These are phyloP conservation scores for Mucuna pruriens DNA, from an alignment of 306 rosid genomes.

Conservation along the genomic window DNA sequence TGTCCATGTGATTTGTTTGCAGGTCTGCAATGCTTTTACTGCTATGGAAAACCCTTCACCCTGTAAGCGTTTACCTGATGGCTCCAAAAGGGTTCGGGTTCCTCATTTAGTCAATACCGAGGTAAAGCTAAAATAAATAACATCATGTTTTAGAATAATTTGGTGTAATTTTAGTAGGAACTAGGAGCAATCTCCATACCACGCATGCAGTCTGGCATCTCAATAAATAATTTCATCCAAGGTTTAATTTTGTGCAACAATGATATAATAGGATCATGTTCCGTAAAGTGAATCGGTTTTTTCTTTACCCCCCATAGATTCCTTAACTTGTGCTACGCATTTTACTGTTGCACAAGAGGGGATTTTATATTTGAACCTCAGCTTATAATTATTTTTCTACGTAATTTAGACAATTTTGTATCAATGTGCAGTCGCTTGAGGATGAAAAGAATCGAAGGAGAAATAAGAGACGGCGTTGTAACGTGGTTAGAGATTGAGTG, in stretches of 20 bases:
- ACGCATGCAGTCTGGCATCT: neutral
- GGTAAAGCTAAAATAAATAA: slow-evolving; percentile 46
- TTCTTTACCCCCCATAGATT: neutral
- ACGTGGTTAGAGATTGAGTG: slow-evolving; percentile 41
- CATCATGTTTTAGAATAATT: neutral
- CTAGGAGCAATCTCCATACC: neutral
- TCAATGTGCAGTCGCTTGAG: slow-evolving; percentile 45
- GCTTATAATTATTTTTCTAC: neutral
- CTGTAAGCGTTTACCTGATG: slow-evolving; percentile 67
- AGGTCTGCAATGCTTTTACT: slow-evolving; percentile 52
- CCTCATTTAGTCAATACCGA: slow-evolving; percentile 59
- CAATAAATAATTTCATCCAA: neutral
- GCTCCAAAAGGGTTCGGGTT: slow-evolving; percentile 74
- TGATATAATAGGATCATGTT: neutral
- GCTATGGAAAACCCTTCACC: slow-evolving; percentile 50
- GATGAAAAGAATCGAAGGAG: slow-evolving; percentile 58
- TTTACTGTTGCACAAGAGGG: too few relatives aligned
- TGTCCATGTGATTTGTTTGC: slow-evolving; percentile 25
- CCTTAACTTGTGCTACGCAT: too few relatives aligned
- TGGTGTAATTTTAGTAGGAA: neutral
- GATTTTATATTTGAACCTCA: slow-evolving; percentile 7
- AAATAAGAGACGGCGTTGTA: slow-evolving; percentile 55
- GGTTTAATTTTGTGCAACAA: neutral
- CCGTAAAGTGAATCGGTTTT: neutral
- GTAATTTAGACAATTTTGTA: neutral